Evolutionary conservation across 805 yeast genomes (phyloP).

Genomic region (Brettanomyces nanus): DNA sequence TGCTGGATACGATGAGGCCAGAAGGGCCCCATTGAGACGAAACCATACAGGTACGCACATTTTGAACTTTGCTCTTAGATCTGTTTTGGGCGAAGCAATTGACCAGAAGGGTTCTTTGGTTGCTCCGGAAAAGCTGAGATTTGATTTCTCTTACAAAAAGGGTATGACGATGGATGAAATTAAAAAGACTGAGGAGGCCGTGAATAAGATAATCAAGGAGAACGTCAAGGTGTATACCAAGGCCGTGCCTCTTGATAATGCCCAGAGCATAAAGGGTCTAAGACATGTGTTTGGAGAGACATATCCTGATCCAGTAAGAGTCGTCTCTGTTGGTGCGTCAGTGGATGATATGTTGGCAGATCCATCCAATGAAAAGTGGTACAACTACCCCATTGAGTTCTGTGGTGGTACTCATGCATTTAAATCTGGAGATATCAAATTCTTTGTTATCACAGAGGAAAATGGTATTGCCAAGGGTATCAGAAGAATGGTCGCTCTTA

Average conservation of each 20-base stretch:
- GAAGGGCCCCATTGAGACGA: conserved; percentile 94
- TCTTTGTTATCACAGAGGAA: conserved; percentile 84
- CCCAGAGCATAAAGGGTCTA: conserved; percentile 70
- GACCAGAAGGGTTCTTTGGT: conserved; percentile 97
- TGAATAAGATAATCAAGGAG: conserved; percentile 61
- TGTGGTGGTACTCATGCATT: conserved; percentile 99
- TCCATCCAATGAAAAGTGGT: conserved; percentile 74
- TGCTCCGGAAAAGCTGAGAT: conserved; percentile 89
- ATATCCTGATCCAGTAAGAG: conserved; percentile 98
- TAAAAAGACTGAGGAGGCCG: conserved; percentile 64
- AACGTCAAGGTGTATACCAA: conserved; percentile 71
- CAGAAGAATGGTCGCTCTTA: conserved; percentile 95
- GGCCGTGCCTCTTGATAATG: conserved; percentile 69
- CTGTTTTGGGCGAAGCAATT: conserved; percentile 76
- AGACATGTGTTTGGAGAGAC: conserved; percentile 99
- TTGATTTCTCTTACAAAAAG: conserved; percentile 92
- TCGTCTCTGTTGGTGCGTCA: conserved; percentile 89
- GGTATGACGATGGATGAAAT: conserved; percentile 69
- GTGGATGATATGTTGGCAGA: conserved; percentile 70
- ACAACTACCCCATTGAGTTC: conserved; percentile 76
- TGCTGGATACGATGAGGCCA: conserved; percentile 83
- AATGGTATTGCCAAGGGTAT: conserved; percentile 98
- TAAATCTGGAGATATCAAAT: conserved; percentile 89
- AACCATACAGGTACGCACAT: conserved; percentile 99
- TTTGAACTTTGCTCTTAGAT: conserved; percentile 80